A percentile compares a stretch with the other conserved stretches of the same genome.
These are phyloP conservation scores for Brassica cretica DNA, from an alignment of 345 rosid genomes.

Conservation along the genomic window DNA sequence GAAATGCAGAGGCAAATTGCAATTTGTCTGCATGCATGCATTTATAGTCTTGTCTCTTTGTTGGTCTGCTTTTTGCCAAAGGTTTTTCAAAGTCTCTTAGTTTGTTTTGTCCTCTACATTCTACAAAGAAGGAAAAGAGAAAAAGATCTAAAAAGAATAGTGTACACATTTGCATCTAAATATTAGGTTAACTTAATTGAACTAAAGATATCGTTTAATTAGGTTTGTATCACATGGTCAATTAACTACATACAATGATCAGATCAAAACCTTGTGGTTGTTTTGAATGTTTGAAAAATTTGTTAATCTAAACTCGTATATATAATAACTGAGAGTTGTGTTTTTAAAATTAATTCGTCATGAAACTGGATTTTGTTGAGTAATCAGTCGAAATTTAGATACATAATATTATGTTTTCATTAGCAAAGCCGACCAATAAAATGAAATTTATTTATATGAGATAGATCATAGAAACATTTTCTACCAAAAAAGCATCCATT, in stretches of 20 bases:
- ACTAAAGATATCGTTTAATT: not conserved
- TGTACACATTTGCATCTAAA: not conserved
- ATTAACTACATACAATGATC: not conserved
- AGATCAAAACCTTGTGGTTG: not conserved
- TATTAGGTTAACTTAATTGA: not conserved
- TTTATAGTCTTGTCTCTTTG: constrained; percentile 39
- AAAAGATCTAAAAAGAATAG: not conserved
- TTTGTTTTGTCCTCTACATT: not conserved
- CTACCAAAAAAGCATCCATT: not conserved
- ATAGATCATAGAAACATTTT: not conserved
- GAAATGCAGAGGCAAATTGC: constrained; percentile 44
- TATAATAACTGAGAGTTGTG: not conserved
- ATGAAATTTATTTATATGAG: not conserved
- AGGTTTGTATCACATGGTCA: not conserved
- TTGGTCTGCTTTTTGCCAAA: not conserved
- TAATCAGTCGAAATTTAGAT: not conserved
- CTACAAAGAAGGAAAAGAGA: not conserved
- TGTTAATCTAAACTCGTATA: too few relatives aligned
- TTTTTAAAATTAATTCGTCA: too few relatives aligned
- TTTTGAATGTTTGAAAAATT: not conserved
- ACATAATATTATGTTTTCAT: not conserved
- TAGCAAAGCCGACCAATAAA: not conserved
- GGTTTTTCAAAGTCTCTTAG: not conserved
- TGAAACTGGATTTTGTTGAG: not conserved
- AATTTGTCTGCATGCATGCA: constrained; percentile 44